phyloP scores from a whole-genome alignment of 2,329 filamentous ascomycete species.

The Pseudonectria foliicola region DNA sequence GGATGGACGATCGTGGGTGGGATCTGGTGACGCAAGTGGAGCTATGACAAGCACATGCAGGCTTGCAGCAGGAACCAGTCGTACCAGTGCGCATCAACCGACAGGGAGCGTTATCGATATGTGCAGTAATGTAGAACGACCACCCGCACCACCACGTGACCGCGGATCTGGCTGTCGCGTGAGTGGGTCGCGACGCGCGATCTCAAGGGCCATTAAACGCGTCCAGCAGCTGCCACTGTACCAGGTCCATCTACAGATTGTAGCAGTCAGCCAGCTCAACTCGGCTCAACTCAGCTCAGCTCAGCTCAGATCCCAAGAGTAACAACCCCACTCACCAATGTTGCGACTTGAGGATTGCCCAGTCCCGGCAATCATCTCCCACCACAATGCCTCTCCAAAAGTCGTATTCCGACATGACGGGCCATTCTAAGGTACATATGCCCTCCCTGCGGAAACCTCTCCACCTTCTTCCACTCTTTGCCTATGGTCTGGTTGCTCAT shows the following conservation, averaged over 20 bases:
- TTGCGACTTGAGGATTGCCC: constrained; percentile 8
- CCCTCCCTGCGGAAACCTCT: not conserved
- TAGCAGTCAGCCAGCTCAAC: too few species aligned
- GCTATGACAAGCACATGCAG: constrained; percentile 2
- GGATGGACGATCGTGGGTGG: not conserved
- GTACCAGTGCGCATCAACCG: too few species aligned
- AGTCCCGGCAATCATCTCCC: constrained; percentile 11
- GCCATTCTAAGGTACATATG: constrained; percentile 25
- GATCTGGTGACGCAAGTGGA: constrained; percentile 9
- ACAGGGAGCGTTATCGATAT: too few species aligned
- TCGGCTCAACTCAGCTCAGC: too few species aligned
- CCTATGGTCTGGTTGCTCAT: constrained; percentile 2
- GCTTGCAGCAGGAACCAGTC: constrained; percentile 3
- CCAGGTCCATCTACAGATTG: too few species aligned
- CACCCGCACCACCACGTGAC: too few species aligned
- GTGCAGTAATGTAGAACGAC: too few species aligned
- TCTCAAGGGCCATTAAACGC: constrained; percentile 19
- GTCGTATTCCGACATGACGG: constrained; percentile 32
- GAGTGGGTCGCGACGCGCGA: constrained; percentile 18
- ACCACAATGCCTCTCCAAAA: constrained; percentile 33
- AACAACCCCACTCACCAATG: constrained; percentile 3
- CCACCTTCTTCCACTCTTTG: too few species aligned
- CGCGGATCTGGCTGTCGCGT: constrained; percentile 4
- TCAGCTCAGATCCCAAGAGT: constrained; percentile 6
- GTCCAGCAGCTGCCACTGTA: constrained; percentile 4